These are phyloP conservation scores for Penicillium brasilianum DNA, from an alignment of 2,329 filamentous ascomycete genomes.

Conservation along the genomic window DNA sequence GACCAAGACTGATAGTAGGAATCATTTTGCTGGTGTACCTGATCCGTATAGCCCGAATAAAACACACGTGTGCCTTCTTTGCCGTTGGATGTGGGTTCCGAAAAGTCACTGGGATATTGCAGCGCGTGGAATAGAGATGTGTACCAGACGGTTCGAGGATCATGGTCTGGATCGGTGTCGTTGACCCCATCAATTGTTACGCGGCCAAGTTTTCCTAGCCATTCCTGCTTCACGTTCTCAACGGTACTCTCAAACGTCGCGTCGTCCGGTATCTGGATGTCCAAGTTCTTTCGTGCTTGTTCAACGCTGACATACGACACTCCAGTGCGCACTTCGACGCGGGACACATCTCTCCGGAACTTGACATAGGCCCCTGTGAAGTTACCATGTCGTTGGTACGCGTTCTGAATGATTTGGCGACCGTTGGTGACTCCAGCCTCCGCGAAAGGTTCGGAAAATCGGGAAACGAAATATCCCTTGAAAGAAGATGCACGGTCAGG, in stretches of 20 bases:
- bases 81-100: constrained; percentile 45
- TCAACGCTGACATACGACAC: constrained; percentile 56
- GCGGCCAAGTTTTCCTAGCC: constrained; percentile 54
- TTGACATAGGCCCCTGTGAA: constrained; percentile 50
- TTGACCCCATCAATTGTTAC: constrained; percentile 53
- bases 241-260: constrained; percentile 48
- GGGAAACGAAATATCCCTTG: constrained; percentile 54
- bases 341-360: constrained; percentile 37
- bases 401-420: constrained; percentile 31
- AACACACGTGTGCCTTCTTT: constrained; percentile 35
- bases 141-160: constrained; percentile 54
- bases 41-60: constrained; percentile 57
- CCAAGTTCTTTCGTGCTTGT: constrained; percentile 53
- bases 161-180: constrained; percentile 46
- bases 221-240: constrained; percentile 48
- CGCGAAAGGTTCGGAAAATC: constrained; percentile 52
- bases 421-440: constrained; percentile 45
- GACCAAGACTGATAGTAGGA: constrained; percentile 59
- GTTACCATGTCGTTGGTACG: constrained; percentile 38
- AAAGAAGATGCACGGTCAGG: constrained; percentile 50
- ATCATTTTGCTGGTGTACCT: constrained; percentile 48
- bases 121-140: constrained; percentile 54
- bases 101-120: constrained; percentile 56
- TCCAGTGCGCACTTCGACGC: constrained; percentile 54
- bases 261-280: constrained; percentile 49